Evolutionary conservation across 2,329 filamentous ascomycete species (phyloP).

Genomic region (Penicillium sp.): DNA sequence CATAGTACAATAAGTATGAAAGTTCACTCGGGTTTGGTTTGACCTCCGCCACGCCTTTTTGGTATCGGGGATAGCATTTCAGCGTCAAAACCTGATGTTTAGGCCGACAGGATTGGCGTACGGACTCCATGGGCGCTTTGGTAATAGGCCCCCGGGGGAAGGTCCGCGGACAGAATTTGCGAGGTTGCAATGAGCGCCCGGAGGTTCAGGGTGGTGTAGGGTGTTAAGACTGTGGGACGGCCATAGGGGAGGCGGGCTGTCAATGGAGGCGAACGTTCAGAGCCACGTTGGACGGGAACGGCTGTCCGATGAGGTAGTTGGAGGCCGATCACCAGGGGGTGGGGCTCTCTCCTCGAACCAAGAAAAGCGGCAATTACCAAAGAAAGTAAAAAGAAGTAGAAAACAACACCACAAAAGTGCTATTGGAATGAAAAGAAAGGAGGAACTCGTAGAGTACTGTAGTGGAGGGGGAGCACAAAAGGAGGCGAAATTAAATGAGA

Average conservation of each 20-base stretch:
- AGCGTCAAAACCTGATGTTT: constrained; percentile 96
- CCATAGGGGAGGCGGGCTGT: constrained; percentile 15
- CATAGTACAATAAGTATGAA: constrained; percentile 95
- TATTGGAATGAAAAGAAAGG: background rate
- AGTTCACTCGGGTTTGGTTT: constrained; percentile 96
- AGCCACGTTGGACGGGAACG: constrained; percentile 23
- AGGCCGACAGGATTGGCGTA: constrained; percentile 69
- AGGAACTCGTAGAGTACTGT: background rate
- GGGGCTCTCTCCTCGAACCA: constrained; percentile 12
- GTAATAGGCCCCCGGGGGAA: constrained; percentile 10
- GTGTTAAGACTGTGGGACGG: constrained; percentile 2
- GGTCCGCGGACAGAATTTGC: constrained; percentile 2
- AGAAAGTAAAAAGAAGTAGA: background rate
- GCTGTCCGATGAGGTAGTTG: constrained; percentile 26
- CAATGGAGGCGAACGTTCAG: constrained; percentile 9
- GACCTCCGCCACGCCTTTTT: constrained; percentile 87
- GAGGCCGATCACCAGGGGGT: constrained; percentile 25
- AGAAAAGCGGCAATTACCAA: background rate
- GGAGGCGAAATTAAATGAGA: background rate
- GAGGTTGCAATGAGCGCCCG: background rate
- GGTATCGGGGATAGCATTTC: constrained; percentile 92
- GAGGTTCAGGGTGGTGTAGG: background rate
- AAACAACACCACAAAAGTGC: background rate
- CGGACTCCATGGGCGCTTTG: constrained; percentile 53
- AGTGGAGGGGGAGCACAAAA: background rate